Evolutionary conservation across 2,329 filamentous ascomycete species (phyloP).

Genomic region (Aspergillus sp.): DNA sequence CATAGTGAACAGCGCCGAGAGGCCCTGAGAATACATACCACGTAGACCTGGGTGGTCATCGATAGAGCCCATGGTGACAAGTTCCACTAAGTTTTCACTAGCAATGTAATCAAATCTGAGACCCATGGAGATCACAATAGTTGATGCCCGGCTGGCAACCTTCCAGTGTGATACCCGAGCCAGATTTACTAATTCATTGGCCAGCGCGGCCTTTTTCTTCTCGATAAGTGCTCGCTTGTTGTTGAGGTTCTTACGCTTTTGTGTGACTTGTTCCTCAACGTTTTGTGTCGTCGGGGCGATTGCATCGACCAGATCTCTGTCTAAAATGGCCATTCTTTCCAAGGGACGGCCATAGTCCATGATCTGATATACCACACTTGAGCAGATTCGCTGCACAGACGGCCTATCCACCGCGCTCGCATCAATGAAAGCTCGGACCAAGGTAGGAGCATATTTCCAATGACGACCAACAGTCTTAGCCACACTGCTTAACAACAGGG

Average conservation of each 20-base stretch:
- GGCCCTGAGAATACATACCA: constrained; percentile 75
- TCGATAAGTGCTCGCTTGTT: constrained; percentile 77
- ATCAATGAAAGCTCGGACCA: constrained; percentile 86
- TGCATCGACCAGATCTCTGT: constrained; percentile 67
- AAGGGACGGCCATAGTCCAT: constrained; percentile 89
- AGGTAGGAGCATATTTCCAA: constrained; percentile 90
- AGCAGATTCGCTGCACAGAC: constrained; percentile 87
- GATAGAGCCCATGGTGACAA: constrained; percentile 79
- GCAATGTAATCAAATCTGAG: constrained; percentile 89
- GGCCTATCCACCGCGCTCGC: constrained; percentile 89
- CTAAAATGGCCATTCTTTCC: constrained; percentile 80
- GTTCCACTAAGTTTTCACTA: constrained; percentile 75
- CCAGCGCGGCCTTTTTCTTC: constrained; percentile 75
- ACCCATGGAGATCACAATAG: constrained; percentile 87
- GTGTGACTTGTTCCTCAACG: constrained; percentile 53
- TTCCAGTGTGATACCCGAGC: constrained; percentile 91
- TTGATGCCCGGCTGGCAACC: constrained; percentile 83
- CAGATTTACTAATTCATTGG: constrained; percentile 75
- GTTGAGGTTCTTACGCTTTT: constrained; percentile 71
- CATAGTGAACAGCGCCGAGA: constrained; percentile 77
- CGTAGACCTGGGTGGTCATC: constrained; percentile 87
- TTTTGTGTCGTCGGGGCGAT: constrained; percentile 67
- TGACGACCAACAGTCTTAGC: constrained; percentile 85
- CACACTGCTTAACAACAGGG: constrained; percentile 82
- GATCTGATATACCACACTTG: constrained; percentile 77